phyloP scores from a whole-genome alignment of 768 basidiomycete genomes.

The Pleurotus tuoliensis region DNA sequence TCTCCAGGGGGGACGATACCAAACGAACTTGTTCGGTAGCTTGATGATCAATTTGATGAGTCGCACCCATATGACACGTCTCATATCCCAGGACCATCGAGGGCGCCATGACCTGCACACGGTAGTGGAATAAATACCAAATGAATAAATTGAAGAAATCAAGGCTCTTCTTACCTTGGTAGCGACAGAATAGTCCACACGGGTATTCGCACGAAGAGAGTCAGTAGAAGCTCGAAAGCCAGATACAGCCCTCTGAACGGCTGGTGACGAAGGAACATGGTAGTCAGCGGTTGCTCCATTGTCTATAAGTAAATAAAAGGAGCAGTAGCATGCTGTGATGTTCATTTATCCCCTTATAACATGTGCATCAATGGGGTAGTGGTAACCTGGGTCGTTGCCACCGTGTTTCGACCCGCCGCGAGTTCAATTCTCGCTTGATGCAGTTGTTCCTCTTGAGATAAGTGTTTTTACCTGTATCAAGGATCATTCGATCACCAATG shows the following conservation, averaged over 20 bases:
- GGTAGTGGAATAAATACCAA: too few relatives aligned
- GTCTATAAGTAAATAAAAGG: too few relatives aligned
- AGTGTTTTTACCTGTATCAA: too few relatives aligned
- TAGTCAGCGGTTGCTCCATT: too few relatives aligned
- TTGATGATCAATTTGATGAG: conserved; percentile 26
- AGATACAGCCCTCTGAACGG: not conserved
- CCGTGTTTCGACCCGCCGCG: not conserved
- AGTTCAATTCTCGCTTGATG: not conserved
- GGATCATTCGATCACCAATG: too few relatives aligned
- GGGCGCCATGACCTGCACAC: conserved; percentile 37
- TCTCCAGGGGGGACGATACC: not conserved
- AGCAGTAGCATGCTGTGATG: too few relatives aligned
- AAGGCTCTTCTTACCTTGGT: too few relatives aligned
- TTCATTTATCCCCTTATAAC: too few relatives aligned
- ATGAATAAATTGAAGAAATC: too few relatives aligned
- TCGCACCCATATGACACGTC: conserved; percentile 33
- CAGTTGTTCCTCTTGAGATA: not conserved
- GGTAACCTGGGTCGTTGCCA: conserved; percentile 23
- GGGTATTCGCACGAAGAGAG: not conserved
- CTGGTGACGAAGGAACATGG: not conserved
- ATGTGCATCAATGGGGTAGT: conserved; percentile 10
- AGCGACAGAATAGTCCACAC: not conserved
- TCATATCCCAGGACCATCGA: conserved; percentile 41
- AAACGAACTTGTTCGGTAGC: conserved; percentile 22
- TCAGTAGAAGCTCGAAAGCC: not conserved